Evolutionary conservation across 768 basidiomycete species (phyloP), one percentile per base, ranked within the genome.

Genomic region (Gymnopilus junonius): DNA sequence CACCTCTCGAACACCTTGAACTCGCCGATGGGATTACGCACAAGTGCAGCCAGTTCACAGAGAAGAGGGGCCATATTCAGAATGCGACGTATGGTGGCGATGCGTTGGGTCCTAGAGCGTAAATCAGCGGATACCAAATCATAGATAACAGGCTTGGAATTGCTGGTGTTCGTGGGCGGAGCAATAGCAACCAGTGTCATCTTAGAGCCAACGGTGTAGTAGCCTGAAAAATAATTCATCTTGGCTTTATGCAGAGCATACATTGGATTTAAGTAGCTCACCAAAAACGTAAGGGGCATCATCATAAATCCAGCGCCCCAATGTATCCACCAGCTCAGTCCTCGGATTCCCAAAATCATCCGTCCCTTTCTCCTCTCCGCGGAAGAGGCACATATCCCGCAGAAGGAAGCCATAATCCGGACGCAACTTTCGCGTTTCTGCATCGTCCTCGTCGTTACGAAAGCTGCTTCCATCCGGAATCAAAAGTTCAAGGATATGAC

Each of bases 351-450:
- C 62, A 8, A 32, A 37, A 59, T 54, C 54, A 3, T 15, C 43
- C 7, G 70, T 61, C 6, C 23, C 35, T 62, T 61, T 69, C 61
- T 74, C 71, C 64, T 74, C 73, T 21, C 73, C 73, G 34, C 73
- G 56, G 58, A 73, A 72, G 27, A 57, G 3, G 56, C 73, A 74
- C 39, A 67, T 31, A 1, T 62, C 62, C 31, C 50, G 21, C 17
- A 69, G 14, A 15, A 71, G 37, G 60, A 70, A 69, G 23, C 56
- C 69, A 59, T 56, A 68, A 45, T 69, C 69, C 48, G 73, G 73
- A 17, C 65, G 51, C 34, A 63, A 37, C 6, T 23, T 42, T 8
- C 32, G n/a, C 25, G 73, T 71, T 32, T 39, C 55, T 11, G 69
- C 66, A 58, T 67, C 57, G 15, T 58, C 27, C 55, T 59, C 67